These are phyloP conservation scores for Epichloe brachyelytri DNA, from an alignment of 2,329 filamentous ascomycete genomes.

Conservation along the genomic window DNA sequence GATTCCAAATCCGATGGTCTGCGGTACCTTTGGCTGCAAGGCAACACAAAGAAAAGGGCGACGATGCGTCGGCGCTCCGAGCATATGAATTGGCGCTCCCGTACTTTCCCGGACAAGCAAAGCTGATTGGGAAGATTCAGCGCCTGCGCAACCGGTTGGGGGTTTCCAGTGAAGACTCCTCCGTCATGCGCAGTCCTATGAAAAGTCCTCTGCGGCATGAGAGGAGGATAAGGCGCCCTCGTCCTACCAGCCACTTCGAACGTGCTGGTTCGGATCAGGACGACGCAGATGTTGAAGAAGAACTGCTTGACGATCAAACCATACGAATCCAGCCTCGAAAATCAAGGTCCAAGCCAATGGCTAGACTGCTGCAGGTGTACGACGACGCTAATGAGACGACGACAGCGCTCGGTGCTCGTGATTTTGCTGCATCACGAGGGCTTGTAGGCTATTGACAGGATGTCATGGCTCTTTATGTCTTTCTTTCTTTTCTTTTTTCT, in stretches of 20 bases:
- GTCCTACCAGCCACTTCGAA: not conserved
- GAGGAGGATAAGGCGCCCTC: not conserved
- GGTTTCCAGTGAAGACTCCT: conserved; percentile 6
- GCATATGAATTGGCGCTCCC: conserved; percentile 80
- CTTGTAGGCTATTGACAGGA: not conserved
- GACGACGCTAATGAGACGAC: conserved; percentile 17
- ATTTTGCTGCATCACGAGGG: not conserved
- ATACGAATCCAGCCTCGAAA: conserved; percentile 11
- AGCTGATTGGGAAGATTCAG: conserved; percentile 58
- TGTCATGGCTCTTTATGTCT: too few species aligned
- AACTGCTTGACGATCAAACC: conserved; percentile 10
- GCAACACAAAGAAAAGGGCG: conserved; percentile 74
- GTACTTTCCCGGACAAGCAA: conserved; percentile 76
- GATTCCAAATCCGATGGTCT: conserved; percentile 71
- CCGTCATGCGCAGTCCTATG: not conserved
- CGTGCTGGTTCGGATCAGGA: conserved; percentile 4
- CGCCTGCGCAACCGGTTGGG: conserved; percentile 42
- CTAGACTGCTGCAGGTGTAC: conserved; percentile 13
- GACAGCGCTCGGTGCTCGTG: not conserved
- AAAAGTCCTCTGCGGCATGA: conserved; percentile 3
- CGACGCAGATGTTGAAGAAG: conserved; percentile 15
- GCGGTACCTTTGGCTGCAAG: conserved; percentile 82
- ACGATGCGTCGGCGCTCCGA: conserved; percentile 62
- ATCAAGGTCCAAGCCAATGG: conserved; percentile 2
- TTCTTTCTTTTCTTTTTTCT: not conserved